phyloP scores from a whole-genome alignment of 345 rosid genomes.

The Hibiscus syriacus region DNA sequence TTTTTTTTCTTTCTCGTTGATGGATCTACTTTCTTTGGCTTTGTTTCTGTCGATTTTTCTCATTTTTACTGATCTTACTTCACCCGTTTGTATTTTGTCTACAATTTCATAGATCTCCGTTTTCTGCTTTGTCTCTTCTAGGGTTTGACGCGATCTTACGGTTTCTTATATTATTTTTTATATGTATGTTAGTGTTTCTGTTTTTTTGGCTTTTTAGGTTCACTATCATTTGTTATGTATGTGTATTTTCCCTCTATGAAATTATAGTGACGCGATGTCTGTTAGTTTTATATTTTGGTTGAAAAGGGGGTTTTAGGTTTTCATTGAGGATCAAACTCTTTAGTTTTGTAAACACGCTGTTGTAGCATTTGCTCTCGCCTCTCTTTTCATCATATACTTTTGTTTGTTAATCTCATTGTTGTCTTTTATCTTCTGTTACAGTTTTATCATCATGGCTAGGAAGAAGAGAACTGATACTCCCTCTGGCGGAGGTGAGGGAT shows the following conservation, averaged over 20 bases:
- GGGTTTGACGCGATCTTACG: constrained; percentile 1
- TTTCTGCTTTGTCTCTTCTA: background rate
- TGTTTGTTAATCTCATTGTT: background rate
- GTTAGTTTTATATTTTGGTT: background rate
- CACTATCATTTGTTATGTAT: no score
- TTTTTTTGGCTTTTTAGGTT: background rate
- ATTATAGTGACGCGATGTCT: no score
- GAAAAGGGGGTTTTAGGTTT: background rate
- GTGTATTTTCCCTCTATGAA: no score
- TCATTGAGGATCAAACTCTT: background rate
- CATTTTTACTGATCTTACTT: background rate
- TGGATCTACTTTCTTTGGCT: background rate
- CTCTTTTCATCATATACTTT: no score
- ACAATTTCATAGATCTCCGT: background rate
- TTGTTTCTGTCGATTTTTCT: background rate
- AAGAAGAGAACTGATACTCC: constrained; percentile 62
- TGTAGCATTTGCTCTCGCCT: background rate
- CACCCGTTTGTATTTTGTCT: background rate
- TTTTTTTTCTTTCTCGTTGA: background rate
- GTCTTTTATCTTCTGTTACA: constrained; percentile 1
- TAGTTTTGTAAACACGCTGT: background rate
- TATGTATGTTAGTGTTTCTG: background rate
- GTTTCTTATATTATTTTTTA: background rate
- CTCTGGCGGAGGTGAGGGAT: constrained; percentile 56
- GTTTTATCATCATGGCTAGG: constrained; percentile 51